phyloP scores from a whole-genome alignment of 2,329 filamentous ascomycete species.

The Botrytis medusae region DNA sequence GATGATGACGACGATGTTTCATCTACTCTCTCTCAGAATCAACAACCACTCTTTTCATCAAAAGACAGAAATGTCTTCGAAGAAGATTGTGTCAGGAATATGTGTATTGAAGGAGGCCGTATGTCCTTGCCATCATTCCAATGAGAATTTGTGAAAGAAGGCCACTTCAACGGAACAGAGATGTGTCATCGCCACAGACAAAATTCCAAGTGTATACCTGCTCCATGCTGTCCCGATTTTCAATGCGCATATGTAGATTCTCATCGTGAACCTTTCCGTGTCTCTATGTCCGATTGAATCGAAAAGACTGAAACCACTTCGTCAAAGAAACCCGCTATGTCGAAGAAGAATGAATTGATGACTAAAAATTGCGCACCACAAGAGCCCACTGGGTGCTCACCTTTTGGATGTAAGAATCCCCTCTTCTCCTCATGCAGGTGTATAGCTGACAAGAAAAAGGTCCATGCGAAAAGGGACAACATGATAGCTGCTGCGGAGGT shows the following conservation, averaged over 20 bases:
- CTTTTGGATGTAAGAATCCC: not conserved
- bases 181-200: not conserved
- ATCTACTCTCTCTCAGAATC: not conserved
- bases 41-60: not conserved
- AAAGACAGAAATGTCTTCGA: not conserved
- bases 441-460: not conserved
- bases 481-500: constrained; percentile 1
- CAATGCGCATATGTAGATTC: not conserved
- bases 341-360: not conserved
- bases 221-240: not conserved
- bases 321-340: not conserved
- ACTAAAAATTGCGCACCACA: not conserved
- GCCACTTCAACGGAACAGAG: not conserved
- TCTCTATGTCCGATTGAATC: not conserved
- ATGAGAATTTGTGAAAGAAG: no score
- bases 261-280: not conserved
- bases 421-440: not conserved
- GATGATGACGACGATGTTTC: constrained; percentile 2
- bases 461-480: not conserved
- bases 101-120: constrained; percentile 9
- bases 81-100: not conserved
- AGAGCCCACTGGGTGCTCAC: not conserved
- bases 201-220: not conserved
- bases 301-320: not conserved
- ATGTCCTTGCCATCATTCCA: no score